A percentile compares a stretch with the other conserved stretches of the same genome.
Conservation (phyloP, 305 asterid species). For the Fraxinus sp. region DNA sequence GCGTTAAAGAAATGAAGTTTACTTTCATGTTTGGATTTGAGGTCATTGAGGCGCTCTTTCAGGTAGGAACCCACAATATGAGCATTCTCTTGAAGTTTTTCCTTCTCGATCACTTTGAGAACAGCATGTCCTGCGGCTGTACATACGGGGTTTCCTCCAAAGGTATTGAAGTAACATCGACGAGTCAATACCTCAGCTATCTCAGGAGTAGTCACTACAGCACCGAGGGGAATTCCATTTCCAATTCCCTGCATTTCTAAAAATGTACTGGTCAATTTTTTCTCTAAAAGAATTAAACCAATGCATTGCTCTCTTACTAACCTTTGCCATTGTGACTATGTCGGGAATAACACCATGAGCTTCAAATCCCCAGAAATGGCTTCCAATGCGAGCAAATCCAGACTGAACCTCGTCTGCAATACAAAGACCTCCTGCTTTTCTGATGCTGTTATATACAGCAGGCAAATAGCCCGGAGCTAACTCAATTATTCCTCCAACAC, state of each 20-base stretch:
- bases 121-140: slow-evolving; percentile 73
- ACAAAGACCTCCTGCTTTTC: slow-evolving; percentile 63
- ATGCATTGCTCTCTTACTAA: background rate
- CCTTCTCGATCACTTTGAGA: slow-evolving; percentile 57
- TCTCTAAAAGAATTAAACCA: background rate
- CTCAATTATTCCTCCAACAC: slow-evolving; percentile 75
- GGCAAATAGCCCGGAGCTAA: slow-evolving; percentile 66
- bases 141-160: slow-evolving; percentile 81
- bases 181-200: slow-evolving; percentile 60
- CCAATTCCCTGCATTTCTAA: slow-evolving; percentile 54
- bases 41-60: slow-evolving; percentile 53
- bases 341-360: slow-evolving; percentile 63
- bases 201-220: slow-evolving; percentile 65
- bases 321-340: slow-evolving; percentile 84
- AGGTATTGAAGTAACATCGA: slow-evolving; percentile 70
- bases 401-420: slow-evolving; percentile 86
- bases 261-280: background rate
- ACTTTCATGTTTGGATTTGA: slow-evolving; percentile 67
- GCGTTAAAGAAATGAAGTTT: background rate
- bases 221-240: slow-evolving; percentile 69
- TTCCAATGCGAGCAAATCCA: slow-evolving; percentile 73
- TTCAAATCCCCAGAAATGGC: slow-evolving; percentile 69
- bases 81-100: slow-evolving; percentile 71
- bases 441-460: slow-evolving; percentile 37
- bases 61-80: slow-evolving; percentile 62